A percentile compares a stretch with the other conserved stretches of the same genome.
phyloP scores from a whole-genome alignment of 2,329 filamentous ascomycete species.

The Trichoderma breve region DNA sequence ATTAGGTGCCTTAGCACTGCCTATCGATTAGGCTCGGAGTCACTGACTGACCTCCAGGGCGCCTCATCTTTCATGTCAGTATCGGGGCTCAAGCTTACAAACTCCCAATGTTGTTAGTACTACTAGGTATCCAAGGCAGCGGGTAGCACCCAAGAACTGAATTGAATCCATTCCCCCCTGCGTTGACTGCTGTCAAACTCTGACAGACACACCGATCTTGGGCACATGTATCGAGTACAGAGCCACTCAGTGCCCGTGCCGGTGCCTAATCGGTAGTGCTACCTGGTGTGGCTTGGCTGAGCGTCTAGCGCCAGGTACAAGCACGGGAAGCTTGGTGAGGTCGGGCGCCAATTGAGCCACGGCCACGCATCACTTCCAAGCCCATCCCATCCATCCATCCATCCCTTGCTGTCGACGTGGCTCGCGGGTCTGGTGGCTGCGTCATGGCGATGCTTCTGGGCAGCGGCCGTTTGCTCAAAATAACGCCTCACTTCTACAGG shows the following conservation, averaged over 20 bases:
- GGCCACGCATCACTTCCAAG: neutral
- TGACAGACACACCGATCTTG: neutral
- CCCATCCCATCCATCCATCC: neutral
- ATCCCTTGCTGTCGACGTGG: constrained; percentile 14
- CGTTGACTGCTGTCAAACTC: neutral
- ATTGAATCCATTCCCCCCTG: neutral
- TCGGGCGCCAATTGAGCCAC: constrained; percentile 13
- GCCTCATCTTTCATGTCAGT: neutral
- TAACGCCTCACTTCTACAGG: neutral
- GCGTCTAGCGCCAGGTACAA: constrained; percentile 13
- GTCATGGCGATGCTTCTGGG: neutral
- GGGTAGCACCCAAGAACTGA: neutral
- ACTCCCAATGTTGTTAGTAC: neutral
- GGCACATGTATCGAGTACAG: neutral
- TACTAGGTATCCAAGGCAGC: neutral
- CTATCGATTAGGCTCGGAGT: neutral
- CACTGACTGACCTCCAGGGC: neutral
- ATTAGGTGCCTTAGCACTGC: neutral
- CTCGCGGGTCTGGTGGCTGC: constrained; percentile 5
- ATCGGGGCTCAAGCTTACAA: neutral
- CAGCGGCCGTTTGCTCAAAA: neutral
- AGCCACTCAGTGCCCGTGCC: neutral
- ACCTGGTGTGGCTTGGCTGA: neutral
- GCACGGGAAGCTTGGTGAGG: neutral
- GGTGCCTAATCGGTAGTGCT: neutral